Evolutionary conservation across 75 land plant species (phyloP), one percentile per base, ranked within the genome.

Genomic region (Sequoiadendron giganteum): DNA sequence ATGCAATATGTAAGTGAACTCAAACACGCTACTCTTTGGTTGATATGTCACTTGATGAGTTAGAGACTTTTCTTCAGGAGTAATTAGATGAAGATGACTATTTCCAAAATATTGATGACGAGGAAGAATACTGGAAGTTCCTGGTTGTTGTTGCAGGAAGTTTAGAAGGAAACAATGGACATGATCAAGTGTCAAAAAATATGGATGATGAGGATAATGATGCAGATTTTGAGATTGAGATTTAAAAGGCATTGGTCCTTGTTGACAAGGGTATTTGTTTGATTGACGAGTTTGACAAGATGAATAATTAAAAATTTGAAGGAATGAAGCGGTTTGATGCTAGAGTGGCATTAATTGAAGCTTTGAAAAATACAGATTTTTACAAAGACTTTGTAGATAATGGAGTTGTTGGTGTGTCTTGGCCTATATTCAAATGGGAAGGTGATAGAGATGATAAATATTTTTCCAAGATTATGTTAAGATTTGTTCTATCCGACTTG

Each of bases 71-170:
- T 88, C 94, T 98, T 83, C 99, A 98, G 88, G 99, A 97, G 88
- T n/a, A n/a, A n/a, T 95, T 96, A 16, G 99, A 98, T 88, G 99
- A 98, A 90, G 99, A 98, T 15, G 95, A 95, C 89, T 96, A 95
- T 82, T 88, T 95, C 81, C 96, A 93, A 87, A 97, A 97, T 93
- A 97, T 95, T 72, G 95, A 98, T 90, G 99, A 98, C 61, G 96
- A 98, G 91, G 97, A 97, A 87, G 99, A 95, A 86, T 98, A 98
- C 84, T 90, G 93, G 78, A 96, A 97, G 83, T 97, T 97, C 91
- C 91, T 97, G 84, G 95, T 96, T 32, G 95, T 97, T 84, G 97
- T 97, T 61, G 88, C 93, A 38, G 90, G 39, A n/a, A 95, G 90
- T 21, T 90, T 77, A 28, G 94, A 93, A 68, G 94, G 90, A 49